Percentiles rank a stretch among this genome's conserved stretches.
Evolutionary conservation across 2,329 filamentous ascomycete species (phyloP).

Genomic region (Aspergillus sp.): DNA sequence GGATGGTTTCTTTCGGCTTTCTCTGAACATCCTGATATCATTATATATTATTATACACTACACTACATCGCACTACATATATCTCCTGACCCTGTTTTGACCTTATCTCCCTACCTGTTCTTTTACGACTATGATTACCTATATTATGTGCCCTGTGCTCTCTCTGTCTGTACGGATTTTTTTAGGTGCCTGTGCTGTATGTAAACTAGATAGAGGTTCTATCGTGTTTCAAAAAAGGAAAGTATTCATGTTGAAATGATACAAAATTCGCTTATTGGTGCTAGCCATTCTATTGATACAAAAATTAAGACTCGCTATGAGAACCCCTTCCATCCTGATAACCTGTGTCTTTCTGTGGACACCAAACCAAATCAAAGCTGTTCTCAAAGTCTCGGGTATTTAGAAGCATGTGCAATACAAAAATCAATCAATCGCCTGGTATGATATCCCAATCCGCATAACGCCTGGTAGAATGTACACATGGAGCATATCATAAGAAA

Average conservation of each 20-base stretch:
- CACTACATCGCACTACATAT: background rate
- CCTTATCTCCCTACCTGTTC: background rate
- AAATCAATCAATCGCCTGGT: background rate
- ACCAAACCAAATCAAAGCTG: background rate
- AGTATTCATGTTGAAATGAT: background rate
- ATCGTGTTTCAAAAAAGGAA: background rate
- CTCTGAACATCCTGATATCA: background rate
- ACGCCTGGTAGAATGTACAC: background rate
- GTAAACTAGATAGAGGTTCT: slow-evolving; percentile 12
- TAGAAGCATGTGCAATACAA: background rate
- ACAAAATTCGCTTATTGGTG: background rate
- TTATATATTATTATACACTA: background rate
- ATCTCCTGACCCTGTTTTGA: background rate
- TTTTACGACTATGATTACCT: background rate
- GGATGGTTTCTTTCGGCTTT: background rate
- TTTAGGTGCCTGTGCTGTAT: slow-evolving; percentile 1
- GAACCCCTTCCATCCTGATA: background rate
- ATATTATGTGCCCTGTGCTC: background rate
- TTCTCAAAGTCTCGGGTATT: background rate
- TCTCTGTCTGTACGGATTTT: background rate
- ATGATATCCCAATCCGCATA: background rate
- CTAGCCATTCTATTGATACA: slow-evolving; percentile 1
- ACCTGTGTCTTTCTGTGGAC: background rate
- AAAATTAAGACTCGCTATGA: background rate
- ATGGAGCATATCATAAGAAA: background rate